These are phyloP conservation scores for Leccinum subrobustum DNA, from an alignment of 1,284 basidiomycete species.

Conservation along the genomic window DNA sequence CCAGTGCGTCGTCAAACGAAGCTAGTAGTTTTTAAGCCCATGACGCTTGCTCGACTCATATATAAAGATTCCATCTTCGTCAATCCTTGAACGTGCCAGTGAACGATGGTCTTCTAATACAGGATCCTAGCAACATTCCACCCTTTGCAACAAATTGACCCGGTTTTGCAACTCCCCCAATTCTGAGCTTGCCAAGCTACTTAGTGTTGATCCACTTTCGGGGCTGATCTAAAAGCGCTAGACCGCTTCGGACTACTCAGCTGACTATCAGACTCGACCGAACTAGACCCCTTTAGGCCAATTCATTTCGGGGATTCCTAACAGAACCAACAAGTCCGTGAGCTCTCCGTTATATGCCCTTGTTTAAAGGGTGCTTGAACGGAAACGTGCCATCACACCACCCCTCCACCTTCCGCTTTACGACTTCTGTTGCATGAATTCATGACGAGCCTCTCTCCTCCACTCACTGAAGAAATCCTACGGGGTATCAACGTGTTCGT, in stretches of 20 bases:
- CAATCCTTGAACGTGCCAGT: no score
- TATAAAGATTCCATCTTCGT: no score
- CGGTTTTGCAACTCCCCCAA: background rate
- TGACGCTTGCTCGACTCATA: no score
- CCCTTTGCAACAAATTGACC: background rate
- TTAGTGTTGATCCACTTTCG: background rate
- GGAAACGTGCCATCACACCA: background rate
- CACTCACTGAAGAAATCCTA: background rate
- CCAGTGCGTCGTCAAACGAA: no score
- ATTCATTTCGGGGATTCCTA: constrained; percentile 10
- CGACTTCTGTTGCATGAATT: constrained; percentile 1
- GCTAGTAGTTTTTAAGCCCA: no score
- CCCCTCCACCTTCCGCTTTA: background rate
- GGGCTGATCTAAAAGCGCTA: background rate
- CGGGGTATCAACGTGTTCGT: constrained; percentile 14
- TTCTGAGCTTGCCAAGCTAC: background rate
- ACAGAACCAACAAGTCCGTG: constrained; percentile 1
- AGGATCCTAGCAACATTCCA: background rate
- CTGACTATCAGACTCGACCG: background rate
- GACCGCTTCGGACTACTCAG: background rate
- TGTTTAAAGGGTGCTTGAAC: constrained; percentile 14
- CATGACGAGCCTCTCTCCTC: constrained; percentile 25
- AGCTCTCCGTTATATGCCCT: constrained; percentile 4
- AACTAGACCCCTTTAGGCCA: constrained; percentile 9
- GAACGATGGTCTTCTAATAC: background rate